Conservation (phyloP, 2,329 filamentous ascomycete species). For the Trichophyton rubrum region DNA sequence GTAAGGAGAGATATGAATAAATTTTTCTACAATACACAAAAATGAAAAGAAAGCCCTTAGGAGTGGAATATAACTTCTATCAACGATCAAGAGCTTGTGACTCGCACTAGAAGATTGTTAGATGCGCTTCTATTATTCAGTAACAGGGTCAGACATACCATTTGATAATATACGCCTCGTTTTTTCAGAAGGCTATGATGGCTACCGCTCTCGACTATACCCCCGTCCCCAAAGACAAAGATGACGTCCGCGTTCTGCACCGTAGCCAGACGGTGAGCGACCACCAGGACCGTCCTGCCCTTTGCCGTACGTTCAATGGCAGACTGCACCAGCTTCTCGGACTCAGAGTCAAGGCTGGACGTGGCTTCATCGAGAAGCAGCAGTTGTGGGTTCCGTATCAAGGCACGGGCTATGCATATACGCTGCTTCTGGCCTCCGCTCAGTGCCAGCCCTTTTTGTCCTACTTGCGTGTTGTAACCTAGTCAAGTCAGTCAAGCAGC, state of each 20-base stretch:
- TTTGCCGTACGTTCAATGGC: conserved; percentile 54
- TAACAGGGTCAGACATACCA: conserved; percentile 36
- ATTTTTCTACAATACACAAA: too few species aligned
- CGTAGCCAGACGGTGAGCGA: conserved; percentile 65
- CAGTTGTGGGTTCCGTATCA: conserved; percentile 41
- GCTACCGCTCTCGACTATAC: conserved; percentile 47
- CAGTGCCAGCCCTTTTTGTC: conserved; percentile 38
- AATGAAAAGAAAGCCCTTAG: too few species aligned
- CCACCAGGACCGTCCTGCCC: conserved; percentile 56
- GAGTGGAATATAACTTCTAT: too few species aligned
- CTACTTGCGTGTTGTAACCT: conserved; percentile 37
- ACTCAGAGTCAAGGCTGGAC: conserved; percentile 50
- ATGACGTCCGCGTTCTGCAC: conserved; percentile 71
- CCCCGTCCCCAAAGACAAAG: conserved; percentile 58
- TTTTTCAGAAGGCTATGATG: conserved; percentile 45
- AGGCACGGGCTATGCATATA: conserved; percentile 43
- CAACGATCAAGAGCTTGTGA: conserved; percentile 13
- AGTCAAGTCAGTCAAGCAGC: background rate
- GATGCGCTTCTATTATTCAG: background rate
- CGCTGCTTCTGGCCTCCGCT: conserved; percentile 46
- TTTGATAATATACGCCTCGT: conserved; percentile 41
- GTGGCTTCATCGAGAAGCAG: conserved; percentile 50
- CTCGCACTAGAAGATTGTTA: conserved; percentile 7
- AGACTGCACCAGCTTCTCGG: conserved; percentile 53
- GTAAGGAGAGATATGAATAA: too few species aligned